Evolutionary conservation across 2,329 filamentous ascomycete species (phyloP).

Genomic region (Pestalotiopsis sp.): DNA sequence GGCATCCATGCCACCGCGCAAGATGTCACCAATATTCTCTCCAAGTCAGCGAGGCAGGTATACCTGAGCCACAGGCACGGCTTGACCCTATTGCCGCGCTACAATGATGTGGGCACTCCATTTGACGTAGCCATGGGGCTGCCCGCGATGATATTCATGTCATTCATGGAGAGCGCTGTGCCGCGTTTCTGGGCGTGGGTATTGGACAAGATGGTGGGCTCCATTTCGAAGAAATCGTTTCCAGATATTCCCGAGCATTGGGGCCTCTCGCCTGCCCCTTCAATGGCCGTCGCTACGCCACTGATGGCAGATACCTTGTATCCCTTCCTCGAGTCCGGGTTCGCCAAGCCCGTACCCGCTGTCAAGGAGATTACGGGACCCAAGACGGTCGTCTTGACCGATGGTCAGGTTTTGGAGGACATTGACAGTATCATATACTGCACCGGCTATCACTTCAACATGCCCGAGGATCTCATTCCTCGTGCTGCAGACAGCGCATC

Average conservation of each 20-base stretch:
- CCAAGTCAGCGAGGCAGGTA: slow-evolving; percentile 16
- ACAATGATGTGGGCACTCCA: neutral
- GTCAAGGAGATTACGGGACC: slow-evolving; percentile 32
- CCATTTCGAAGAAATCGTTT: slow-evolving; percentile 13
- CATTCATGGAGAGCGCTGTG: neutral
- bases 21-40: slow-evolving; percentile 16
- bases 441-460: slow-evolving; percentile 33
- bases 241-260: slow-evolving; percentile 16
- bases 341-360: slow-evolving; percentile 27
- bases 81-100: neutral
- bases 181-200: slow-evolving; percentile 1
- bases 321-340: slow-evolving; percentile 27
- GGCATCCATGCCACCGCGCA: slow-evolving; percentile 17
- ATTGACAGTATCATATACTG: slow-evolving; percentile 36
- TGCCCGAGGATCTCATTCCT: slow-evolving; percentile 17
- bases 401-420: slow-evolving; percentile 33
- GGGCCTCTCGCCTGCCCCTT: slow-evolving; percentile 9
- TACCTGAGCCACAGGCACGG: slow-evolving; percentile 14
- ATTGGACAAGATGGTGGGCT: neutral
- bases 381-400: slow-evolving; percentile 28
- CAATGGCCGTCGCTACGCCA: slow-evolving; percentile 17
- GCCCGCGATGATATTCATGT: slow-evolving; percentile 1
- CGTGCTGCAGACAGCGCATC: neutral
- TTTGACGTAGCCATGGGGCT: neutral
- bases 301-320: slow-evolving; percentile 24